phyloP scores from a whole-genome alignment of 441 rosid genomes.

The Erodium texanum region DNA sequence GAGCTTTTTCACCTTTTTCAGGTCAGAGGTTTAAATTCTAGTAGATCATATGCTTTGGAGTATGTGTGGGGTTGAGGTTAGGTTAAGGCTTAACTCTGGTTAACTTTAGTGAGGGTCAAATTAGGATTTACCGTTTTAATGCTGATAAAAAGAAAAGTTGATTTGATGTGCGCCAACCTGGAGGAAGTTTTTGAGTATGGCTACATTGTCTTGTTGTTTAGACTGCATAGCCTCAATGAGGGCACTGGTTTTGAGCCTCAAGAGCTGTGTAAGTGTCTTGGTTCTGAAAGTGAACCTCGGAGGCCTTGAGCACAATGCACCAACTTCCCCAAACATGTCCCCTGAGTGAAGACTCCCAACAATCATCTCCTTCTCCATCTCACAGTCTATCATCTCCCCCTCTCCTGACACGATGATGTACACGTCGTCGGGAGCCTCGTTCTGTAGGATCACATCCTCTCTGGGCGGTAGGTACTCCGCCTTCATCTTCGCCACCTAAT shows the following conservation, averaged over 20 bases:
- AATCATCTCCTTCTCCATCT: conserved; percentile 45
- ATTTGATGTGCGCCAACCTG: conserved; percentile 27
- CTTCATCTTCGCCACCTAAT: conserved; percentile 52
- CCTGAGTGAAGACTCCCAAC: conserved; percentile 49
- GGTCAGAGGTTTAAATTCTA: too few relatives aligned
- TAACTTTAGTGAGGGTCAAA: too few relatives aligned
- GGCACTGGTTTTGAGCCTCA: conserved; percentile 51
- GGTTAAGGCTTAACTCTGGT: too few relatives aligned
- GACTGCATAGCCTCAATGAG: conserved; percentile 59
- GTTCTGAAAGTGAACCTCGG: conserved; percentile 66
- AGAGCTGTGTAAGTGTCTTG: conserved; percentile 65
- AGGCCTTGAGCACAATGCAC: conserved; percentile 61
- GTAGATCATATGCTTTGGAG: too few relatives aligned
- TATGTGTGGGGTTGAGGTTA: too few relatives aligned
- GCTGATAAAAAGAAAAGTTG: too few relatives aligned
- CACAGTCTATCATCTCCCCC: conserved; percentile 46
- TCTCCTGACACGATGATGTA: conserved; percentile 58
- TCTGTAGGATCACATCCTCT: conserved; percentile 57
- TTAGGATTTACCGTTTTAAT: too few relatives aligned
- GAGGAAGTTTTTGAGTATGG: conserved; percentile 60
- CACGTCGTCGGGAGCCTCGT: conserved; percentile 58
- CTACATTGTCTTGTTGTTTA: conserved; percentile 53
- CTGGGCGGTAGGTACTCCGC: conserved; percentile 68
- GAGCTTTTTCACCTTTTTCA: too few relatives aligned
- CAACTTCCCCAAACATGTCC: conserved; percentile 84